phyloP scores from a whole-genome alignment of 495 filamentous ascomycete genomes.

The Podospora tetraspora region DNA sequence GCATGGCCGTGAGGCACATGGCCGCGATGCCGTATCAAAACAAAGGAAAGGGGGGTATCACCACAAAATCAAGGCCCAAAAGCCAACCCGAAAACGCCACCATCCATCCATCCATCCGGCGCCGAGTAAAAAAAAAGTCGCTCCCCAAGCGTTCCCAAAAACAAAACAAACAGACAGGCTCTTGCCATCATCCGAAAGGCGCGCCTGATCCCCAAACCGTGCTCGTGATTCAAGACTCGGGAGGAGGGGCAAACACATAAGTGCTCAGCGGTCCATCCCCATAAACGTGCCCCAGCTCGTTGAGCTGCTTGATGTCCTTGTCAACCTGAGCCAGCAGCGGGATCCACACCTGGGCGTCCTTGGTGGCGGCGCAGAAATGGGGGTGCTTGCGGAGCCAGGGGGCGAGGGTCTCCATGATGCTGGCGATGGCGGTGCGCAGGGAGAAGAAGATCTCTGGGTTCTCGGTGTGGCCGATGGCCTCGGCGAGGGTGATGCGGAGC shows the following conservation, averaged over 20 bases:
- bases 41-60: not conserved
- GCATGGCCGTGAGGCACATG: not conserved
- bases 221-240: not conserved
- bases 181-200: not conserved
- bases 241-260: not conserved
- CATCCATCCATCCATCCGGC: not conserved
- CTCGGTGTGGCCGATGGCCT: not conserved
- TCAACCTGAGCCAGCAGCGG: not conserved
- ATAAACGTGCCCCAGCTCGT: not conserved
- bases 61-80: not conserved
- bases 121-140: not conserved
- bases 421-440: not conserved
- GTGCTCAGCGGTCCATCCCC: not conserved
- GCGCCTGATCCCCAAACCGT: not conserved
- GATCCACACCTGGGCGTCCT: not conserved
- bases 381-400: not conserved
- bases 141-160: not conserved
- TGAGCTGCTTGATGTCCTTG: not conserved
- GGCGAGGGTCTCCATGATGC: not conserved
- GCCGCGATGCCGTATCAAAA: not conserved
- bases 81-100: not conserved
- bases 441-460: not conserved
- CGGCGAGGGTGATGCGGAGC: not conserved
- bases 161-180: not conserved
- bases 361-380: not conserved